Evolutionary conservation across 2,329 filamentous ascomycete genomes (phyloP).

Genomic region (Cladosporium sp.): DNA sequence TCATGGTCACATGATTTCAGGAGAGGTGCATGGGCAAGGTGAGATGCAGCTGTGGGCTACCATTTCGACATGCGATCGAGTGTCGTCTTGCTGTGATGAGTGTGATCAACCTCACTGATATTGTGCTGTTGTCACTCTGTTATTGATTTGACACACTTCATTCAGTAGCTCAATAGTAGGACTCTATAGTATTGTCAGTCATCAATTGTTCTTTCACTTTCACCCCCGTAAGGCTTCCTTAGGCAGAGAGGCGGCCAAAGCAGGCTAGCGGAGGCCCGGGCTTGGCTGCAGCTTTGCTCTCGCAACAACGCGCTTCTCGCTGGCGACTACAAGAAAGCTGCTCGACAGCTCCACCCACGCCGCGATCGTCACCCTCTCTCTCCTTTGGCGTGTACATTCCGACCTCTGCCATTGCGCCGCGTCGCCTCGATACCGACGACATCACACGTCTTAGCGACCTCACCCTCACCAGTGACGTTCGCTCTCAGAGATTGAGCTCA

Average conservation of each 20-base stretch:
- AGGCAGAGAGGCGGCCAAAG: background rate
- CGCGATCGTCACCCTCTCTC: constrained; percentile 1
- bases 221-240: background rate
- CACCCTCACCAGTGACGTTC: background rate
- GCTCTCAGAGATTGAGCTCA: constrained; percentile 1
- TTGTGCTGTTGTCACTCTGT: background rate
- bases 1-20: background rate
- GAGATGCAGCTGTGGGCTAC: background rate
- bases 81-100: background rate
- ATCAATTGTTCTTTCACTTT: constrained; percentile 5
- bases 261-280: background rate
- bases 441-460: background rate
- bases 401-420: background rate
- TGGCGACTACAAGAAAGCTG: constrained; percentile 17
- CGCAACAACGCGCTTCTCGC: constrained; percentile 14
- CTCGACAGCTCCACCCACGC: constrained; percentile 3
- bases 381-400: constrained; percentile 10
- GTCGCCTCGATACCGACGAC: background rate
- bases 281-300: constrained; percentile 16
- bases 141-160: background rate
- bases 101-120: background rate
- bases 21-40: background rate
- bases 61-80: background rate
- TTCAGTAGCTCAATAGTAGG: background rate
- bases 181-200: background rate